A percentile compares a stretch with the other conserved stretches of the same genome.
phyloP scores from a whole-genome alignment of 169 alveolate genomes.

The Cryptosporidium meleagridis region DNA sequence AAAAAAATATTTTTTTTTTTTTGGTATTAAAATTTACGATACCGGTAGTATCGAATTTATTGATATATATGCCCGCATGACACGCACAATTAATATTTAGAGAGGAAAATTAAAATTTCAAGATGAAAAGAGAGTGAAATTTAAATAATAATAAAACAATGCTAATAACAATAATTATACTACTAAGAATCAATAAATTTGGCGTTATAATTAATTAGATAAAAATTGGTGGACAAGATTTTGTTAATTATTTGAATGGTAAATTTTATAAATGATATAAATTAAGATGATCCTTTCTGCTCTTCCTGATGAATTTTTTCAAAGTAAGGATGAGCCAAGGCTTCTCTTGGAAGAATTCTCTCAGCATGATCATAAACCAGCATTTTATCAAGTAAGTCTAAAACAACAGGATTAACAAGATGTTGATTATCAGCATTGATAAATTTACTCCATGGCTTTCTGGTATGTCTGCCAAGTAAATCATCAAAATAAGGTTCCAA shows the following conservation, averaged over 20 bases:
- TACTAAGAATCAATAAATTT: neutral
- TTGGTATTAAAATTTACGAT: no score
- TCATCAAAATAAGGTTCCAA: constrained; percentile 89
- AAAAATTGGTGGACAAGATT: neutral
- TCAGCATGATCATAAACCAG: constrained; percentile 95
- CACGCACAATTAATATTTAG: no score
- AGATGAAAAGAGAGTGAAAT: no score
- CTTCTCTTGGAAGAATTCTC: constrained; percentile 97
- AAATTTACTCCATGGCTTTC: constrained; percentile 94
- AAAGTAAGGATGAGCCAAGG: constrained; percentile 98
- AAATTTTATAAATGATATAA: neutral
- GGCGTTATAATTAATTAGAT: neutral
- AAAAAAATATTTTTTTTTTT: no score
- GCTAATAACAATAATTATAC: neutral
- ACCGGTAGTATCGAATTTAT: no score
- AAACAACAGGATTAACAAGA: constrained; percentile 90
- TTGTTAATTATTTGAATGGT: neutral
- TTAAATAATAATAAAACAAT: no score
- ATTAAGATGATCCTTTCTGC: constrained; percentile 41
- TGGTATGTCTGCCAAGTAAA: constrained; percentile 88
- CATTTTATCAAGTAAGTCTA: constrained; percentile 96
- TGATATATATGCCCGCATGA: no score
- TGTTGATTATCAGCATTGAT: constrained; percentile 91
- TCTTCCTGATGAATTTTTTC: constrained; percentile 80
- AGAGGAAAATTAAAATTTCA: no score